Evolutionary conservation across 1,284 basidiomycete species (phyloP), one percentile per base, ranked within the genome.

Genomic region (Sporisorium exsertum): DNA sequence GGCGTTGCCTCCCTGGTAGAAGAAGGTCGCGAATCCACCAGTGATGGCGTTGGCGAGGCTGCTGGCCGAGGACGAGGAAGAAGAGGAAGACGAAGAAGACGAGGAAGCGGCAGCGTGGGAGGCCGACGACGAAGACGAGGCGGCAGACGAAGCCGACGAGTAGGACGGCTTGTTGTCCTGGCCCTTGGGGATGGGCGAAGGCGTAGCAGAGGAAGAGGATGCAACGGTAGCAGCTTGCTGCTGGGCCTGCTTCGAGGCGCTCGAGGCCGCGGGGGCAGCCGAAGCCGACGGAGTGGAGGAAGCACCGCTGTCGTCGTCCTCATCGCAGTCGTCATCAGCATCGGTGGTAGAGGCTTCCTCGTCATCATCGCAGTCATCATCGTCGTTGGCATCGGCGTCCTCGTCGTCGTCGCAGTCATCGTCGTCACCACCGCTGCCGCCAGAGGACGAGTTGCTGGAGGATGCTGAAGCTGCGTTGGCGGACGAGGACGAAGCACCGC

Each of bases 1-100:
- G n/a, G 84, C 75, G 56, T 65, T 75, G 35, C 81, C 81, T 20
- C 53, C 57, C 72, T 86, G 84, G 57, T 47, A 64, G 80, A 57
- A 86, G 73, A 51, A 86, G 1, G 77, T 80, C 5, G 76, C 79
- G 63, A 63, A 81, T 9, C 79, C 79, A 10, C 78, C 78, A 22
- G 67, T 63, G 53, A 67, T 40, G 9, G 58, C 50, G 58, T 53
- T 68, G 58, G 54, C 47, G 55, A 37, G 29, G 55, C 58, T 64
- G 69, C 58, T 50, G 27, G 64, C 22, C 35, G 52, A 53, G 18
- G 62, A 49, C 24, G 58, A 60, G n/a, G 40, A 43, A n/a, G 58
- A 61, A 1, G 58, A 53, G 0, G 72, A 55, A 18, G 63, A 49
- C 16, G 68, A 59, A 16, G 58, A 65, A 2, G 58, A 52, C 12